These are phyloP conservation scores for Paraconiothyrium sp. DNA, from an alignment of 2,329 filamentous ascomycete genomes.

Conservation along the genomic window DNA sequence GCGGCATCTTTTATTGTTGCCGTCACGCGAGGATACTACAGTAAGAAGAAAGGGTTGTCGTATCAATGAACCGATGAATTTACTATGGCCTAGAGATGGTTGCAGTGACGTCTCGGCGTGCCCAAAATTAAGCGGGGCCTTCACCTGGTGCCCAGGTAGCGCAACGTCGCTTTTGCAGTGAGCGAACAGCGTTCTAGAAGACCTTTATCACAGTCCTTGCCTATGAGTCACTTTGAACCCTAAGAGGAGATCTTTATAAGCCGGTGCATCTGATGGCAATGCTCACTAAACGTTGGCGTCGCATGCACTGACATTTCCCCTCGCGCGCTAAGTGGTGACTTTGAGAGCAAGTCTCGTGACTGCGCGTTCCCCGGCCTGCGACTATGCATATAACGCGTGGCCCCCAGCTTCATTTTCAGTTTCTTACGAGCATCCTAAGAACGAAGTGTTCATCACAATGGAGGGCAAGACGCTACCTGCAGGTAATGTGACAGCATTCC, in stretches of 20 bases:
- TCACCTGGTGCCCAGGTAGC: neutral
- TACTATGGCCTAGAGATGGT: neutral
- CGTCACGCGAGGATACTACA: neutral
- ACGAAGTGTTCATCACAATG: neutral
- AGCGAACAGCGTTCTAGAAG: neutral
- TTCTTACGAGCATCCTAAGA: neutral
- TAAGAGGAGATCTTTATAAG: neutral
- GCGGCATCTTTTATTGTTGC: constrained; percentile 32
- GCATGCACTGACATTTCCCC: neutral
- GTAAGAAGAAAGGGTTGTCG: neutral
- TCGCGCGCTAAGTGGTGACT: constrained; percentile 37
- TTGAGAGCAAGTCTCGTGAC: constrained; percentile 46
- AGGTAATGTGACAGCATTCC: constrained; percentile 46
- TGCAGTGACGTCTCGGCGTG: constrained; percentile 1
- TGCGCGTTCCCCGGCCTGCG: constrained; percentile 26
- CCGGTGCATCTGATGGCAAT: neutral
- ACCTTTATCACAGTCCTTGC: neutral
- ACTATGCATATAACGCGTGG: constrained; percentile 1
- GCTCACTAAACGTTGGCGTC: neutral
- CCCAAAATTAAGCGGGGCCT: neutral
- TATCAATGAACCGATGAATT: neutral
- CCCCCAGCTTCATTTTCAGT: neutral
- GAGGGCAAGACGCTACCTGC: constrained; percentile 29
- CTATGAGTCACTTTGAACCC: neutral
- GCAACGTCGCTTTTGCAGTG: no score